phyloP scores from a whole-genome alignment of 257 asterid genomes.

The Solanum ahanhuiri region DNA sequence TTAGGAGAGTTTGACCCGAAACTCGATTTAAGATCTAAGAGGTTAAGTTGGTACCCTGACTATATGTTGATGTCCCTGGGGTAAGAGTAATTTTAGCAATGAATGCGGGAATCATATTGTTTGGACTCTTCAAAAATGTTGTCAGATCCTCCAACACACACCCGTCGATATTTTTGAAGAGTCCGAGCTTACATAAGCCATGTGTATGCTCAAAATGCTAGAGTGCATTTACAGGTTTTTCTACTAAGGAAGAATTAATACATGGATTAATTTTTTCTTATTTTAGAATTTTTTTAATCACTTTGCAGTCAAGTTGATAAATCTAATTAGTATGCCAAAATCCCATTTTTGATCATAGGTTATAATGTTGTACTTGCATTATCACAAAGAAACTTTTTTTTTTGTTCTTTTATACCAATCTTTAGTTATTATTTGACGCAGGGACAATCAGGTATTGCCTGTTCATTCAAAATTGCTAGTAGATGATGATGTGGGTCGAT shows the following conservation, averaged over 20 bases:
- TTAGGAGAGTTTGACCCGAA: not conserved
- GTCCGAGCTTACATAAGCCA: not conserved
- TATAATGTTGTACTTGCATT: not conserved
- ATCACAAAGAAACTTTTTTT: not conserved
- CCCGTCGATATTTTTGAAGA: not conserved
- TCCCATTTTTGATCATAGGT: not conserved
- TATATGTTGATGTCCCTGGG: not conserved
- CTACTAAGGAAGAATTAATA: not conserved
- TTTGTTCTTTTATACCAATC: conserved; percentile 3
- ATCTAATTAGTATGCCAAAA: not conserved
- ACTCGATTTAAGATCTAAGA: not conserved
- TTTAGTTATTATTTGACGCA: conserved; percentile 61
- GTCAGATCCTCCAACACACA: not conserved
- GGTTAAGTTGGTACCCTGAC: not conserved
- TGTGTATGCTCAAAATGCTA: not conserved
- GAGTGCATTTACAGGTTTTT: not conserved
- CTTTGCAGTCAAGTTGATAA: not conserved
- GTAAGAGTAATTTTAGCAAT: not conserved
- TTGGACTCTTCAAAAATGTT: not conserved
- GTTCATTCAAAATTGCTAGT: conserved; percentile 27
- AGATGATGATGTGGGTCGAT: conserved; percentile 14
- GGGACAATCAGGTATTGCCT: conserved; percentile 45
- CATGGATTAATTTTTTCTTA: too few relatives aligned
- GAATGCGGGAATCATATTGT: not conserved
- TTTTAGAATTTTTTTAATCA: not conserved